Evolutionary conservation across 257 asterid genomes (phyloP).

Genomic region (Thymus quinquecostatus): DNA sequence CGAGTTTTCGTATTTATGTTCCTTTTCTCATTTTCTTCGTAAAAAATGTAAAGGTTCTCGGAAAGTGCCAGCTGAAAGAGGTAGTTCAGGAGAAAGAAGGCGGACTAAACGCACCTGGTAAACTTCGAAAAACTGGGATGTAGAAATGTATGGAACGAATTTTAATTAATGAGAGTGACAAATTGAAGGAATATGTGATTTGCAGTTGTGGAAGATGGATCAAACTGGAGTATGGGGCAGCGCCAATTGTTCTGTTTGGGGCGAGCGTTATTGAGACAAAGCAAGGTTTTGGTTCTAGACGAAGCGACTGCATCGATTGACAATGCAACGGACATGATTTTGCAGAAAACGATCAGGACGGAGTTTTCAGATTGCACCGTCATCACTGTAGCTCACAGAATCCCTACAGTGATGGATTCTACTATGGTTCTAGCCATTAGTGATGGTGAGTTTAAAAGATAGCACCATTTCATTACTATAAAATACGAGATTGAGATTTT

Average conservation of each 20-base stretch:
- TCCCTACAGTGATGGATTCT: constrained; percentile 97
- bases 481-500: not conserved
- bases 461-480: not conserved
- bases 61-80: constrained; percentile 88
- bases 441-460: constrained; percentile 57
- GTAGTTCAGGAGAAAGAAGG: constrained; percentile 78
- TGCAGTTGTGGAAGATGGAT: constrained; percentile 90
- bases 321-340: constrained; percentile 83
- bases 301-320: constrained; percentile 98
- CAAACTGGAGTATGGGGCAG: constrained; percentile 99
- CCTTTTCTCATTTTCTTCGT: not conserved
- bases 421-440: constrained; percentile 87
- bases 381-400: constrained; percentile 92
- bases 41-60: constrained; percentile 59
- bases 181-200: not conserved
- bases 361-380: constrained; percentile 86
- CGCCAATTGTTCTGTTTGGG: constrained; percentile 88
- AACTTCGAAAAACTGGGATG: constrained; percentile 12
- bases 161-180: not conserved
- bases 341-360: constrained; percentile 81
- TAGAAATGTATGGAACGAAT: not conserved
- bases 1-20: not conserved
- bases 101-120: constrained; percentile 80
- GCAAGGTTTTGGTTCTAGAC: constrained; percentile 84
- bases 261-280: constrained; percentile 76